Conservation (phyloP, 129 eudicot species). For the Chrysanthemum makinoi region DNA sequence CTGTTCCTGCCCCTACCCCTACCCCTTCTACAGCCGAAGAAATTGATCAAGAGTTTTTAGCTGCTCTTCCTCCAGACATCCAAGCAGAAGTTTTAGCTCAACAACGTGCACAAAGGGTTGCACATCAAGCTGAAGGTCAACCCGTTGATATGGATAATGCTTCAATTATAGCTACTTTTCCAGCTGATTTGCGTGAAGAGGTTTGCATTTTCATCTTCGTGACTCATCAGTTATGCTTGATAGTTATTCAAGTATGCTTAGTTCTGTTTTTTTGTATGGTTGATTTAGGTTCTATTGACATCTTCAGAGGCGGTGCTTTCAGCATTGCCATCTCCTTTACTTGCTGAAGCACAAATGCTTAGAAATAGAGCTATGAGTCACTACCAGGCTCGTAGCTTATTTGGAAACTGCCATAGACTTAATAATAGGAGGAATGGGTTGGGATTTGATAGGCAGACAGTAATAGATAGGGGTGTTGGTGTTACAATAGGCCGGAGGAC, state of each 20-base stretch:
- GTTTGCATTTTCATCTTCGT: slow-evolving; percentile 41
- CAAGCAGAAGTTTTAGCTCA: slow-evolving; percentile 99
- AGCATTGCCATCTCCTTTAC: slow-evolving; percentile 95
- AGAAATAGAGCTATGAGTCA: slow-evolving; percentile 99
- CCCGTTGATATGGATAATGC: slow-evolving; percentile 99
- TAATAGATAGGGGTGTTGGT: slow-evolving; percentile 92
- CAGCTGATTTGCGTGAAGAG: slow-evolving; percentile 99
- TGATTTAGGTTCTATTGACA: slow-evolving; percentile 76
- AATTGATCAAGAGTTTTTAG: slow-evolving; percentile 97
- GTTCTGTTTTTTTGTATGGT: slow-evolving; percentile 7
- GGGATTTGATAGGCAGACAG: slow-evolving; percentile 84
- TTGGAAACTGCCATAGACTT: slow-evolving; percentile 81
- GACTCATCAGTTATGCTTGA: not conserved
- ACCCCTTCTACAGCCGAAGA: slow-evolving; percentile 76
- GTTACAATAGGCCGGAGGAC: slow-evolving; percentile 69
- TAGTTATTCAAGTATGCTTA: slow-evolving; percentile 12
- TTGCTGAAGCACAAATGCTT: slow-evolving; percentile 98
- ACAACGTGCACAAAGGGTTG: slow-evolving; percentile 88
- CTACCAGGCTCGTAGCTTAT: slow-evolving; percentile 95
- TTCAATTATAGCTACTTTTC: slow-evolving; percentile 95
- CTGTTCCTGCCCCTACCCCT: slow-evolving; percentile 49
- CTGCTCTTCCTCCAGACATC: slow-evolving; percentile 98
- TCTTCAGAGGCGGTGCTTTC: slow-evolving; percentile 95
- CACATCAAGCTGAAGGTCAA: slow-evolving; percentile 93
- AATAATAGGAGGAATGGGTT: slow-evolving; percentile 64